phyloP scores from a whole-genome alignment of 2,329 filamentous ascomycete species.

The Scolecobasidium constrictum region DNA sequence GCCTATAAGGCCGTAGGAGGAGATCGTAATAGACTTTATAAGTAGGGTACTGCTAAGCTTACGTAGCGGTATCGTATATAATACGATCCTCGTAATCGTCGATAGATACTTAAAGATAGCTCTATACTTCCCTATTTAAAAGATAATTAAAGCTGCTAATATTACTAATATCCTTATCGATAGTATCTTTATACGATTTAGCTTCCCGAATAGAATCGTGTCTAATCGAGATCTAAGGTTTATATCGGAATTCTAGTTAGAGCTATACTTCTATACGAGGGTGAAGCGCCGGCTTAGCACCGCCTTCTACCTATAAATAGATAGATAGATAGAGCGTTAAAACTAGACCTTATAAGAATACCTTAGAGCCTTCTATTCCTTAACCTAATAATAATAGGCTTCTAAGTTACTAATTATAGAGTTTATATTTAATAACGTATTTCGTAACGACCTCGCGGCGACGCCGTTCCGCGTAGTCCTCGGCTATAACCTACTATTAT shows the following conservation, averaged over 20 bases:
- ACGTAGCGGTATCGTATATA: conserved; percentile 3
- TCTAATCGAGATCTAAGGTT: conserved; percentile 10
- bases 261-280: conserved; percentile 7
- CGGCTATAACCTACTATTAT: not conserved
- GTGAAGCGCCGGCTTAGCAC: conserved; percentile 8
- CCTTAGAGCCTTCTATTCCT: conserved; percentile 8
- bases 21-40: conserved; percentile 14
- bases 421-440: conserved; percentile 3
- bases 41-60: conserved; percentile 9
- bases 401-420: not conserved
- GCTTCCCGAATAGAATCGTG: conserved; percentile 10
- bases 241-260: conserved; percentile 9
- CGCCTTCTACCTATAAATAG: conserved; percentile 12
- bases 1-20: conserved; percentile 6
- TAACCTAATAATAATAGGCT: conserved; percentile 1
- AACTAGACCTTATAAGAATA: conserved; percentile 12
- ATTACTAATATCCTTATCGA: conserved; percentile 2
- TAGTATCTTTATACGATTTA: not conserved
- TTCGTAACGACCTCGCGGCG: not conserved
- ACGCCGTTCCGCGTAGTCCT: not conserved
- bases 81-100: conserved; percentile 16
- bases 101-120: conserved; percentile 16
- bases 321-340: conserved; percentile 12
- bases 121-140: conserved; percentile 10
- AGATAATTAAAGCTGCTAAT: conserved; percentile 13